Percentiles rank a stretch among this genome's conserved stretches.
Evolutionary conservation across 108 stramenopile species (phyloP).

Genomic region (Nitzschia putrida): DNA sequence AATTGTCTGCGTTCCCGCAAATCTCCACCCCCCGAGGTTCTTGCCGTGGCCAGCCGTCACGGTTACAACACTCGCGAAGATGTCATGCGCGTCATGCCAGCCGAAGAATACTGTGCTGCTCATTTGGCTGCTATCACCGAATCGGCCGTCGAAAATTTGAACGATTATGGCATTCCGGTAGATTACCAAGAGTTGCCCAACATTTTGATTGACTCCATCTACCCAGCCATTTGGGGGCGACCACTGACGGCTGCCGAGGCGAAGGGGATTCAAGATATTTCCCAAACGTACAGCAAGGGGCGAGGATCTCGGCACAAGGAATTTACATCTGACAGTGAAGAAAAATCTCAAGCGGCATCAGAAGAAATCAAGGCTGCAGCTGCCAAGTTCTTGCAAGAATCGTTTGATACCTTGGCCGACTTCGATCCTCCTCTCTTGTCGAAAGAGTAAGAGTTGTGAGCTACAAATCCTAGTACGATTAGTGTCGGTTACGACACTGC

Average conservation of each 20-base stretch:
- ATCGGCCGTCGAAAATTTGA: conserved; percentile 53
- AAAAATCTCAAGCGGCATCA: conserved; percentile 65
- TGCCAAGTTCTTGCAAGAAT: conserved; percentile 52
- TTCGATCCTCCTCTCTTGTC: conserved; percentile 17
- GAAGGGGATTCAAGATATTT: conserved; percentile 55
- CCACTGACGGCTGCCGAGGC: conserved; percentile 62
- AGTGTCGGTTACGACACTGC: too few relatives aligned
- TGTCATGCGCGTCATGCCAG: conserved; percentile 13
- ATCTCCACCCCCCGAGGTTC: conserved; percentile 28
- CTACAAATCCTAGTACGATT: too few relatives aligned
- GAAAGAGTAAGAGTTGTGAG: too few relatives aligned
- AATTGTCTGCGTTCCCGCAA: conserved; percentile 55
- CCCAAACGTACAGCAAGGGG: conserved; percentile 78
- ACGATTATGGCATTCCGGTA: conserved; percentile 61
- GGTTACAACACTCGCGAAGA: conserved; percentile 14
- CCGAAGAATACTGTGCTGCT: conserved; percentile 77
- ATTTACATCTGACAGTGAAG: conserved; percentile 65
- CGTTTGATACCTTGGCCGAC: conserved; percentile 48
- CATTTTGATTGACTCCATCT: conserved; percentile 44
- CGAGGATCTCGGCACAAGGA: conserved; percentile 45
- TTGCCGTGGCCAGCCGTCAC: conserved; percentile 32
- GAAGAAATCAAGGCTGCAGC: conserved; percentile 55
- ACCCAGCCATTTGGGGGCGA: conserved; percentile 53
- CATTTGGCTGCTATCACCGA: conserved; percentile 81
- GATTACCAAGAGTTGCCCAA: conserved; percentile 59